phyloP scores from a whole-genome alignment of 306 rosid species.

The Vicia sativa region DNA sequence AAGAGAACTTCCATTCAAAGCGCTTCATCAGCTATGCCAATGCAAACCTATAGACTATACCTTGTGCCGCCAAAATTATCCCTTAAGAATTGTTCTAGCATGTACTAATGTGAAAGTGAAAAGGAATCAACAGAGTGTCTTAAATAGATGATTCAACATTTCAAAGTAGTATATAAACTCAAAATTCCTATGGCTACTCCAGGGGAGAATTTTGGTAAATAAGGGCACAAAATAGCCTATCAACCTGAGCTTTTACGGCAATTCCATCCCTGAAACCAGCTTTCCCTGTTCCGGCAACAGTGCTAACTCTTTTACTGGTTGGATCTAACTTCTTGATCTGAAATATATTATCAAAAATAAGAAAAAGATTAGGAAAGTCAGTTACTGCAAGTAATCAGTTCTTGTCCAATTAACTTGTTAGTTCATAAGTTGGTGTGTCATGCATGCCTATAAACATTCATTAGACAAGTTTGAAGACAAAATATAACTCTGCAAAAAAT shows the following conservation, averaged over 20 bases:
- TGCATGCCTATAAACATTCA: constrained; percentile 18
- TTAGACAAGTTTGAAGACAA: constrained; percentile 32
- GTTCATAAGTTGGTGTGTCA: constrained; percentile 21
- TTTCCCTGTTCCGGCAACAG: constrained; percentile 87
- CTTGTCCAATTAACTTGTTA: constrained; percentile 19
- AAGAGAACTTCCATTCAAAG: not conserved
- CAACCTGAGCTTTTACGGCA: constrained; percentile 77
- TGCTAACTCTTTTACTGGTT: constrained; percentile 70
- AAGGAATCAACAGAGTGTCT: constrained; percentile 13
- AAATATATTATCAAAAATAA: constrained; percentile 34
- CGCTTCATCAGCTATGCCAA: not conserved
- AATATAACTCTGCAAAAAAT: not conserved
- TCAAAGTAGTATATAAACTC: constrained; percentile 15
- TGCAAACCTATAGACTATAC: constrained; percentile 9
- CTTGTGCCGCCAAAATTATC: constrained; percentile 16
- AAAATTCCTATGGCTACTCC: constrained; percentile 19
- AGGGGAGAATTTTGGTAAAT: constrained; percentile 15
- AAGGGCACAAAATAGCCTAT: constrained; percentile 21
- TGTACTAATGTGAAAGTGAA: not conserved
- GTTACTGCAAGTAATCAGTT: constrained; percentile 6
- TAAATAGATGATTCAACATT: constrained; percentile 18
- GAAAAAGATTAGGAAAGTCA: constrained; percentile 27
- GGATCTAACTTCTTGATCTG: constrained; percentile 93
- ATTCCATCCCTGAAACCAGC: constrained; percentile 86
- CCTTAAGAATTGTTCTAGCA: constrained; percentile 18